Base-by-base conservation (phyloP, 495 filamentous ascomycete species). In the Aspergillus panamensis region DNA sequence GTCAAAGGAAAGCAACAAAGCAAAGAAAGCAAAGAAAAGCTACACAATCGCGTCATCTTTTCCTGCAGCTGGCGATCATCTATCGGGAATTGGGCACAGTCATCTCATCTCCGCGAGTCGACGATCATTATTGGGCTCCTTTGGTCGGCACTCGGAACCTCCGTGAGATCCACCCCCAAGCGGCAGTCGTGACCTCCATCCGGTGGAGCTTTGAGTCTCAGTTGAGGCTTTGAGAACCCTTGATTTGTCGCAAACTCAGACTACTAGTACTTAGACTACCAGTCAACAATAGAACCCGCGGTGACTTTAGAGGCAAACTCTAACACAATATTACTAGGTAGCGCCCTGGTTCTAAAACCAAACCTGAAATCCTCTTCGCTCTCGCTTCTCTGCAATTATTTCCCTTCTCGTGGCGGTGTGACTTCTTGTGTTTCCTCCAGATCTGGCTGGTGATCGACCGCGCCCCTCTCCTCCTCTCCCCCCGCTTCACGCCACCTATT, bases 271-370 rank as follows among this genome's bases (percentile, higher is more conserved):
- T 30, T 30, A 29, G 47, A 31, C 42, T 17, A 16, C 47, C 29
- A 49, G 47, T 49, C 19, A 10, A 49, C 21, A 30, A 21, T 14
- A 31, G 29, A 19, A 44, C 32, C 17, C 48, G 53, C 29, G 43
- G 48, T 33, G 20, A 55, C 43, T 54, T 39, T 55, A 47, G 42
- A 55, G 40, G 53, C 43, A 21, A 37, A 47, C 40, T 35, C 31
- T 49, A 49, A 49, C 13, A 31, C 25, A 49, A n/a, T 14, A 10
- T 31, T 49, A 25, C 25, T 2, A 25, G 5, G 25, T 25, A 49
- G 20, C 47, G 47, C 47, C 14, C 4, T 20, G 33, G 9, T 52
- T 52, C 29, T 43, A 21, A 29, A 30, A 33, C 29, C 14, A 29
- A 30, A 33, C 29, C 14, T 17, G 40, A 55, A 17, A 45, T 40